Percentiles rank a stretch among this genome's conserved stretches.
phyloP scores from a whole-genome alignment of 1,284 basidiomycete genomes.

The Bjerkandera adusta region DNA sequence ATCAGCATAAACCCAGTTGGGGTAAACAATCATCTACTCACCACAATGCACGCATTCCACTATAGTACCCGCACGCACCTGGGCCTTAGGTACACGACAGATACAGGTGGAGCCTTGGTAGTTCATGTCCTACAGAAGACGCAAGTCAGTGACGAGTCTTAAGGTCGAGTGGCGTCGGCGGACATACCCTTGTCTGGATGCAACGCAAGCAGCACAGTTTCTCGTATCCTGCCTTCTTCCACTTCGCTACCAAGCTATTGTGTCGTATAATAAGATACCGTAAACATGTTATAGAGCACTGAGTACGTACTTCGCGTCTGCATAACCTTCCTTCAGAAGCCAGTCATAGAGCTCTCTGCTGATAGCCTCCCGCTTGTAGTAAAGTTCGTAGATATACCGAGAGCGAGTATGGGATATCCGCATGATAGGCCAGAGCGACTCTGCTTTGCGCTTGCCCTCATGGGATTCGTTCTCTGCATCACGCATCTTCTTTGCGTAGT shows the following conservation, averaged over 20 bases:
- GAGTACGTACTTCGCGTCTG: constrained; percentile 88
- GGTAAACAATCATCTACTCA: constrained; percentile 47
- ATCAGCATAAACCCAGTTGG: neutral
- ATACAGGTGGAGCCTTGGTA: constrained; percentile 99
- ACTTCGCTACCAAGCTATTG: constrained; percentile 92
- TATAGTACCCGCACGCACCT: constrained; percentile 88
- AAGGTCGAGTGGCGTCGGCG: no score
- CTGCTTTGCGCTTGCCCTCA: constrained; percentile 96
- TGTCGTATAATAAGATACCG: constrained; percentile 5
- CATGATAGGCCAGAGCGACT: constrained; percentile 99
- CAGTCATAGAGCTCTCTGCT: constrained; percentile 95
- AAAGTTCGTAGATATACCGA: constrained; percentile 97
- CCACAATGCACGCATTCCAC: constrained; percentile 98
- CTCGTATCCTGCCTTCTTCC: constrained; percentile 99
- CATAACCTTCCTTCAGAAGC: constrained; percentile 97
- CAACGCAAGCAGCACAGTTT: constrained; percentile 97
- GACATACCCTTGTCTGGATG: constrained; percentile 86
- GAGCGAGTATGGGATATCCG: constrained; percentile 94
- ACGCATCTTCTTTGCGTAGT: constrained; percentile 95
- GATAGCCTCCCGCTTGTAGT: constrained; percentile 98
- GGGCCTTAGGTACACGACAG: constrained; percentile 95
- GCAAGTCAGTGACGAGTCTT: constrained; percentile 5
- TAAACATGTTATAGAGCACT: constrained; percentile 2
- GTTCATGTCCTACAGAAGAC: constrained; percentile 85
- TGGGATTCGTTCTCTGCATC: constrained; percentile 97